These are phyloP conservation scores for Sutorius eximius DNA, from an alignment of 1,284 basidiomycete genomes.

Conservation along the genomic window DNA sequence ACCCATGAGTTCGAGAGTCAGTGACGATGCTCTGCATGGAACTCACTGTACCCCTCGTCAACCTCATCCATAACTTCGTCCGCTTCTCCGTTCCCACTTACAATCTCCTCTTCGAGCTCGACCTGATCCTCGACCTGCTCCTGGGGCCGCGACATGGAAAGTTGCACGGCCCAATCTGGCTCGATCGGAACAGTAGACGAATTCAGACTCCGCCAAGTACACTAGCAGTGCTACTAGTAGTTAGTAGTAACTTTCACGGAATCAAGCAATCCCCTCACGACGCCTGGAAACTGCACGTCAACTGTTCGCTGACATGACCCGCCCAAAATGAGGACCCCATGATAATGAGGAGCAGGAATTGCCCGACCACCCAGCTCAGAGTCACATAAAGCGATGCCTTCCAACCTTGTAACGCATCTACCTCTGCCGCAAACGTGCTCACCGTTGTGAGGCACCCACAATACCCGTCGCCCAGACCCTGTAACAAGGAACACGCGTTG, in stretches of 20 bases:
- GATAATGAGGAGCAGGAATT: conserved; percentile 74
- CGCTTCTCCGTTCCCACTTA: conserved; percentile 53
- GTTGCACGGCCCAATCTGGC: conserved; percentile 27
- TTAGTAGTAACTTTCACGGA: not conserved
- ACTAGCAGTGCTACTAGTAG: not conserved
- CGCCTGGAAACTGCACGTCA: conserved; percentile 39
- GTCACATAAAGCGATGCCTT: conserved; percentile 69
- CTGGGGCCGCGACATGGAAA: conserved; percentile 50
- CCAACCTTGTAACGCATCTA: conserved; percentile 56
- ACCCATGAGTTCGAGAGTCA: conserved; percentile 16
- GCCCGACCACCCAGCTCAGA: conserved; percentile 69
- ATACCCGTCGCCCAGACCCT: conserved; percentile 87
- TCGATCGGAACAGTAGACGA: conserved; percentile 27
- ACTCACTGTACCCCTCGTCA: conserved; percentile 73
- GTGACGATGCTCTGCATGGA: conserved; percentile 10
- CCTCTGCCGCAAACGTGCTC: conserved; percentile 89
- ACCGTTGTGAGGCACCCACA: conserved; percentile 95
- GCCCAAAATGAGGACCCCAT: conserved; percentile 72
- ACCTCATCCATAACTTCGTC: conserved; percentile 71
- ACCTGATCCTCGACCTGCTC: conserved; percentile 46
- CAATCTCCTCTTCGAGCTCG: conserved; percentile 51
- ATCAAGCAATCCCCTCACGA: conserved; percentile 9
- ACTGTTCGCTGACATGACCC: conserved; percentile 43
- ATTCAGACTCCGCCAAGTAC: conserved; percentile 33
- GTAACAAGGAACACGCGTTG: conserved; percentile 68